Percentiles rank a stretch among this genome's conserved stretches.
These are phyloP conservation scores for Musa schizocarpa DNA, from an alignment of 176 grass and related monocot genomes.

Conservation along the genomic window DNA sequence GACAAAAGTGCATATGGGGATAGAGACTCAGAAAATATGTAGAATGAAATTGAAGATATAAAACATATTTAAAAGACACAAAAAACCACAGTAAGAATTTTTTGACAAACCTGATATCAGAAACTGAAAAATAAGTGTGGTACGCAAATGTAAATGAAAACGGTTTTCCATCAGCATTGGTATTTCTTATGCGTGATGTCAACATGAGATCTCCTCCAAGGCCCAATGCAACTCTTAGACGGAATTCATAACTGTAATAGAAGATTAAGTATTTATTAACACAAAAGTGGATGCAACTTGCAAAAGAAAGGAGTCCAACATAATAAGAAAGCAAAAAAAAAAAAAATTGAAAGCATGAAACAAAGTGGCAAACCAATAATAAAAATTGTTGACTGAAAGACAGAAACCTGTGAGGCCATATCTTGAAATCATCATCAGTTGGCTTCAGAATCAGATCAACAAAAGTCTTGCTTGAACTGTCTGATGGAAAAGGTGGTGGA, in stretches of 20 bases:
- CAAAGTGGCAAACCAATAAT: neutral
- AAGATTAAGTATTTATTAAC: neutral
- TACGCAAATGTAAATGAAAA: conserved; percentile 13
- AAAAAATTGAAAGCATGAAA: neutral
- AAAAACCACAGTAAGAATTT: neutral
- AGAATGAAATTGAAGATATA: neutral
- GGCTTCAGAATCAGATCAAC: conserved; percentile 3
- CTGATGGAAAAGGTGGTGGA: conserved; percentile 3
- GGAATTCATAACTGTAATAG: conserved; percentile 7
- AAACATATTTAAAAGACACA: neutral
- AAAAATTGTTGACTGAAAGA: too few relatives aligned
- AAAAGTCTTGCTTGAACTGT: neutral
- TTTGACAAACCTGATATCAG: conserved; percentile 11
- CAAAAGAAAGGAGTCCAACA: neutral
- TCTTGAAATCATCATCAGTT: conserved; percentile 12
- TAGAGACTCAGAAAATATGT: too few relatives aligned
- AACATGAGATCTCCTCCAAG: conserved; percentile 5
- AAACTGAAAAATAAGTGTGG: conserved; percentile 12
- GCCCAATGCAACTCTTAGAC: conserved; percentile 10
- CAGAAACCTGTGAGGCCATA: conserved; percentile 8
- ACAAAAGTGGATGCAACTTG: neutral
- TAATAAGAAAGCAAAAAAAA: neutral
- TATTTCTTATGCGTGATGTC: conserved; percentile 22
- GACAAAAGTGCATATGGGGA: too few relatives aligned
- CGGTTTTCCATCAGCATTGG: conserved; percentile 15